Base-by-base conservation (phyloP, 805 yeast genomes). In the Kuraishia hungarica region DNA sequence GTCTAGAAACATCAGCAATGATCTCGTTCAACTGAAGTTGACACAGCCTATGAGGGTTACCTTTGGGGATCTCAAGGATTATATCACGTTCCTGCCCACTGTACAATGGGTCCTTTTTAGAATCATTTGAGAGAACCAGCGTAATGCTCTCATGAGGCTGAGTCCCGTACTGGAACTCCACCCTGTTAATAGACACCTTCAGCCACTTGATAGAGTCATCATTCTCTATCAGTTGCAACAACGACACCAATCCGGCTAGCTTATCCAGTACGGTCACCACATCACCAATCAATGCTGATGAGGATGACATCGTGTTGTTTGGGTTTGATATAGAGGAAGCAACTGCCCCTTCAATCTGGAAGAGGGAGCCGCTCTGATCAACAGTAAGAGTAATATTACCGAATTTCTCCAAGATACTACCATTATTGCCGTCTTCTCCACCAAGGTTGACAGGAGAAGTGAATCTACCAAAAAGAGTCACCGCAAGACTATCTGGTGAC, bases 401-500 rank as follows among this genome's bases (percentile, higher is more conserved):
- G 35, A 49, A 24, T 15, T 23, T 20, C 51, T 22, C 20, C 43
- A 35, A 15, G n/a, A n/a, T 35, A 23, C 22, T 26, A 28, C 17
- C 23, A 7, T 29, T 19, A 10, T 29, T 28, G 6, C 21, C 39
- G 6, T 11, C 39, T 8, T 64, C 57, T 13, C 66, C 64, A 26
- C 60, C 55, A 0, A 68, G 68, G 50, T 62, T 61, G 23, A 65
- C 57, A 49, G 61, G 63, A 20, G 55, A 57, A 39, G 57, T 59
- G 7, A 71, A 57, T 57, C 67, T 70, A 7, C 76, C 76, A 57
- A 62, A 70, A 26, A 72, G 60, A 29, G 59, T 62, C n/a, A 72
- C 66, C 39, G 67, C 63, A 53, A 73, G 60, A 13, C 67, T 63
- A 21, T 62, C 60, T 19, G 53, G 17, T 11, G 53, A 35, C 39